Evolutionary conservation across 495 filamentous ascomycete species (phyloP), one percentile per base, ranked within the genome.

Genomic region (Xylaria intraflava): DNA sequence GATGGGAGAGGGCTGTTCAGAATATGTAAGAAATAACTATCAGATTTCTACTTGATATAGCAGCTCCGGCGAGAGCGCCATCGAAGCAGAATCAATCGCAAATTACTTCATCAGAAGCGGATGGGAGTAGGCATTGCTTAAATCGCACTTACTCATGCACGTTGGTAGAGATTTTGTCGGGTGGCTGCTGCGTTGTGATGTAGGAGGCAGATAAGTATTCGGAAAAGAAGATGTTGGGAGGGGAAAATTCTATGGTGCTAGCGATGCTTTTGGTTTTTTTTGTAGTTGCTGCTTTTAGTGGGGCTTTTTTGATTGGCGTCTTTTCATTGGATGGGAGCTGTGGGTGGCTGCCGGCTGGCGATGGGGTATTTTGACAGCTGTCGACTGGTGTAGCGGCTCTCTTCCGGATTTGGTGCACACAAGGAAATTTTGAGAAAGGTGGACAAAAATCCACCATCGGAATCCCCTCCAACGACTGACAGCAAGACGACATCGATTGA

Each of bases 21-120:
- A 86, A 93, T 92, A 92, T 93, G 88, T 94, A 93, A 95, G 89
- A 90, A 89, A 81, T 79, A 75, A 86, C 82, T 93, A 85, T 95
- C 90, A 93, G 76, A 60, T 79, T 66, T 60, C 67, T 75, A 71
- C 58, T 66, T 79, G 84, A 84, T 87, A 85, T 83, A 73, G 81
- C 87, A 75, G 77, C 84, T 79, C 88, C 80, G 88, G 90, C 89
- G 83, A 84, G 87, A 80, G 85, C 71, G 74, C 87, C 89, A 85
- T 83, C 84, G 79, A 72, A 69, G 68, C 72, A 66, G 72, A 73
- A 84, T 95, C 89, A 90, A 90, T 90, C 90, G 90, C 90, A 95
- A 95, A 95, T 95, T 95, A 93, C 87, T 70, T 80, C 89, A 92
- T 94, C 90, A 89, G 31, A 53, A 53, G 42, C 31, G 40, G 23